Conservation (phyloP, 1,284 basidiomycete genomes). For the Hypsizygus ulmarius region DNA sequence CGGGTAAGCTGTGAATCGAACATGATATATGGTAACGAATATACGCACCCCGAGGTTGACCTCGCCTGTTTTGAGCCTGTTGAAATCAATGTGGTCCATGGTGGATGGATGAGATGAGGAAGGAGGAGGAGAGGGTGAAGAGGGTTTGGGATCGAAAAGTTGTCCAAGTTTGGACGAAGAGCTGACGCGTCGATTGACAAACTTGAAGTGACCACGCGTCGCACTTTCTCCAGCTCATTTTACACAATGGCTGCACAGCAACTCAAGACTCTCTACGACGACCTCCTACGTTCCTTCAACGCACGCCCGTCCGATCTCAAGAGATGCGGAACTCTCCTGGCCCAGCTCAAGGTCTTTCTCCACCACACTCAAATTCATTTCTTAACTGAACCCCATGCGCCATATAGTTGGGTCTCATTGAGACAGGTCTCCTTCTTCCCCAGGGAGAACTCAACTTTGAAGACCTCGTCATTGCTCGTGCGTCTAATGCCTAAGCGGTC, state of each 20-base stretch:
- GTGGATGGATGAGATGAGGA: conserved; percentile 26
- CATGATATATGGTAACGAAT: not conserved
- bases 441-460: conserved; percentile 54
- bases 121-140: not conserved
- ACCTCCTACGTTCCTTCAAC: conserved; percentile 61
- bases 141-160: conserved; percentile 16
- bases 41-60: conserved; percentile 88
- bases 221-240: conserved; percentile 21
- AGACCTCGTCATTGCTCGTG: conserved; percentile 71
- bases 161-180: conserved; percentile 24
- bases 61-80: conserved; percentile 85
- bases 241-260: conserved; percentile 48
- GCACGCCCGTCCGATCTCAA: conserved; percentile 63
- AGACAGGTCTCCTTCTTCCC: conserved; percentile 74
- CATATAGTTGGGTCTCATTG: conserved; percentile 71
- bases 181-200: conserved; percentile 76
- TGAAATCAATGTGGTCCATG: conserved; percentile 75
- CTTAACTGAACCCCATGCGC: conserved; percentile 4
- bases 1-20: conserved; percentile 1
- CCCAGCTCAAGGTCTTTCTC: conserved; percentile 66
- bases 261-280: conserved; percentile 60
- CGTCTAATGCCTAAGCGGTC: conserved; percentile 24
- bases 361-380: not conserved
- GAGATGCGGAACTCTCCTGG: conserved; percentile 58
- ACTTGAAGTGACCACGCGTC: conserved; percentile 32